Conservation (phyloP, 345 rosid species). For the Angophora floribunda region DNA sequence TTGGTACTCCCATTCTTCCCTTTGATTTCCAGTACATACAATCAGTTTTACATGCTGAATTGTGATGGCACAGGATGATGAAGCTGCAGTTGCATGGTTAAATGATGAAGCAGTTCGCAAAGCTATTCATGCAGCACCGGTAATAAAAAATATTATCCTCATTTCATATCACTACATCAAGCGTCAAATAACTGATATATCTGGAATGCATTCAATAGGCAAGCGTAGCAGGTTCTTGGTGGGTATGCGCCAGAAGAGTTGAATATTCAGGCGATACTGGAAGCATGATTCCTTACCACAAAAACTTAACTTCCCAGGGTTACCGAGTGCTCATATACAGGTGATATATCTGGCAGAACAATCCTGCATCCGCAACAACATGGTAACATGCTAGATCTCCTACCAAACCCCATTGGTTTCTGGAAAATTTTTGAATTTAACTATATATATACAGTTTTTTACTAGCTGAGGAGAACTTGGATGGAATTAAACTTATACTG, state of each 20-base stretch:
- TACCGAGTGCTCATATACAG: conserved; percentile 31
- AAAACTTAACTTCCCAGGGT: conserved; percentile 15
- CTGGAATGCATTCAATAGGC: neutral
- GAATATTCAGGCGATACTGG: conserved; percentile 4
- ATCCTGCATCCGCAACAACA: neutral
- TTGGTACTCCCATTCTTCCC: neutral
- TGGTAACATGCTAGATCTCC: neutral
- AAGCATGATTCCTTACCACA: conserved; percentile 28
- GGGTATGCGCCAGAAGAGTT: neutral
- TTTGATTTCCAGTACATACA: neutral
- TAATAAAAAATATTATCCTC: neutral
- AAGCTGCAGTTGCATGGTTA: conserved; percentile 33
- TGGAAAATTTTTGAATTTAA: accelerated
- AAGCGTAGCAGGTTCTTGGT: conserved; percentile 7
- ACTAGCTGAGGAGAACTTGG: neutral
- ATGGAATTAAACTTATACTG: neutral
- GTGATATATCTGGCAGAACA: neutral
- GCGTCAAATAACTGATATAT: neutral
- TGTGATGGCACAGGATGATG: conserved; percentile 24
- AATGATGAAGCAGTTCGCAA: conserved; percentile 34
- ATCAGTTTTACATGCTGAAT: neutral
- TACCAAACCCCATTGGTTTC: neutral
- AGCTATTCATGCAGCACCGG: conserved; percentile 42
- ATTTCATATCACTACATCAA: neutral
- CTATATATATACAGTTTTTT: accelerated